Evolutionary conservation across 2,329 filamentous ascomycete genomes (phyloP).

Genomic region (Phialocephala sp.): DNA sequence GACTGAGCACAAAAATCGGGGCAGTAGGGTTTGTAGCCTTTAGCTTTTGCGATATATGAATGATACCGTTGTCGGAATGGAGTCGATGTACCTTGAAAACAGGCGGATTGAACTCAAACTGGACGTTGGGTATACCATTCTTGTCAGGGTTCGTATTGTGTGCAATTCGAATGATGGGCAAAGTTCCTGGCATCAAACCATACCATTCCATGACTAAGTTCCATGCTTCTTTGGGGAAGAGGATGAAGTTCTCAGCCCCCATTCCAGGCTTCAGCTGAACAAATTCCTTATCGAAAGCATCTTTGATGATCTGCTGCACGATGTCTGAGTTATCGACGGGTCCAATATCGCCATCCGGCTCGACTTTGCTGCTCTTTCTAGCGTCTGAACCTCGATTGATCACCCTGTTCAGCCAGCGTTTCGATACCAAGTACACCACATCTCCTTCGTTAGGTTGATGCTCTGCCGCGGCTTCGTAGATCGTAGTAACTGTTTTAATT

Average conservation of each 20-base stretch:
- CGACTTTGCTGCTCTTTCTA: conserved; percentile 63
- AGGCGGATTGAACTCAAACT: conserved; percentile 84
- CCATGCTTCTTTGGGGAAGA: conserved; percentile 83
- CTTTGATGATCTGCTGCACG: conserved; percentile 64
- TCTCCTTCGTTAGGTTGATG: conserved; percentile 70
- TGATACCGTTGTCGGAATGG: conserved; percentile 63
- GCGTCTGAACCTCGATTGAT: conserved; percentile 67
- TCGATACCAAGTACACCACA: conserved; percentile 78
- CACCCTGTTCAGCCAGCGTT: conserved; percentile 78
- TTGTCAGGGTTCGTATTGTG: conserved; percentile 74
- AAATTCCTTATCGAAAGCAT: conserved; percentile 61
- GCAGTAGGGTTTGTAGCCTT: conserved; percentile 67
- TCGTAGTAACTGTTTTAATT: conserved; percentile 71
- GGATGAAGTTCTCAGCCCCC: conserved; percentile 73
- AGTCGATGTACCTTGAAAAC: conserved; percentile 86
- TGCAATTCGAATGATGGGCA: conserved; percentile 75
- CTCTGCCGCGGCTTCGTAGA: conserved; percentile 57
- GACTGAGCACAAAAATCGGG: conserved; percentile 71
- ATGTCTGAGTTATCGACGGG: conserved; percentile 89
- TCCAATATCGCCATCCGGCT: conserved; percentile 64
- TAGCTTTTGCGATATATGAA: conserved; percentile 61
- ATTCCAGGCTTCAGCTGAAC: conserved; percentile 75
- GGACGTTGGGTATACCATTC: conserved; percentile 64
- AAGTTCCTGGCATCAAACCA: conserved; percentile 71
- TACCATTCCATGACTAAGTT: conserved; percentile 83